Evolutionary conservation across 345 rosid genomes (phyloP).

Genomic region (Stellera chamaejasme): DNA sequence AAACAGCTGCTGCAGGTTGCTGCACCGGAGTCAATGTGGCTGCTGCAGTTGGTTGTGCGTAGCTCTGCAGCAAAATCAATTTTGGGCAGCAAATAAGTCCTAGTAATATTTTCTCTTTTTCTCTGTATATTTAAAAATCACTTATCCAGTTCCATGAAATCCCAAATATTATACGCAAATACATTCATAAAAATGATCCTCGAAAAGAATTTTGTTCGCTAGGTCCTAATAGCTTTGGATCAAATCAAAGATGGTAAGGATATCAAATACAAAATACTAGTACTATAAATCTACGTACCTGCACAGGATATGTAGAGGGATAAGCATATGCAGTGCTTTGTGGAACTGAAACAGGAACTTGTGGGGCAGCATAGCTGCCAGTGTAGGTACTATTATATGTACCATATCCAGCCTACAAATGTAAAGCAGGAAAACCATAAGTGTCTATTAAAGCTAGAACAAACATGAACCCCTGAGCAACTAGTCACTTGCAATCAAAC

Average conservation of each 20-base stretch:
- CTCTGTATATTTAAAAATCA: too few relatives aligned
- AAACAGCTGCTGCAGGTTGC: constrained; percentile 42
- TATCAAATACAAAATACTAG: too few relatives aligned
- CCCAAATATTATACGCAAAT: not conserved
- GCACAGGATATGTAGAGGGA: constrained; percentile 70
- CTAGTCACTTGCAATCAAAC: too few relatives aligned
- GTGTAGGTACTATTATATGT: constrained; percentile 60
- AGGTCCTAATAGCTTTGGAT: not conserved
- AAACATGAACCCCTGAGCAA: too few relatives aligned
- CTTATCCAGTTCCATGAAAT: not conserved
- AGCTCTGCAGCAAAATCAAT: constrained; percentile 28
- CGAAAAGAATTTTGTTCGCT: too few relatives aligned
- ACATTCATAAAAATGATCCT: too few relatives aligned
- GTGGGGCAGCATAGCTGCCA: constrained; percentile 55
- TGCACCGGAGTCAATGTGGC: constrained; percentile 39
- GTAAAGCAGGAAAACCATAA: not conserved
- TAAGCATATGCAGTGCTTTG: constrained; percentile 71
- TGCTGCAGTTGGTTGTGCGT: constrained; percentile 48
- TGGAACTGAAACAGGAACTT: constrained; percentile 58
- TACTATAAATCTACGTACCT: constrained; percentile 36
- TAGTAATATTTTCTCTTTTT: too few relatives aligned
- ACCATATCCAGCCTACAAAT: constrained; percentile 59
- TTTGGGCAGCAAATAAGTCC: not conserved
- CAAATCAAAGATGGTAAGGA: not conserved
- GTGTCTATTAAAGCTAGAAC: too few relatives aligned